These are phyloP conservation scores for Ilyonectria destructans DNA, from an alignment of 2,329 filamentous ascomycete genomes.

Conservation along the genomic window DNA sequence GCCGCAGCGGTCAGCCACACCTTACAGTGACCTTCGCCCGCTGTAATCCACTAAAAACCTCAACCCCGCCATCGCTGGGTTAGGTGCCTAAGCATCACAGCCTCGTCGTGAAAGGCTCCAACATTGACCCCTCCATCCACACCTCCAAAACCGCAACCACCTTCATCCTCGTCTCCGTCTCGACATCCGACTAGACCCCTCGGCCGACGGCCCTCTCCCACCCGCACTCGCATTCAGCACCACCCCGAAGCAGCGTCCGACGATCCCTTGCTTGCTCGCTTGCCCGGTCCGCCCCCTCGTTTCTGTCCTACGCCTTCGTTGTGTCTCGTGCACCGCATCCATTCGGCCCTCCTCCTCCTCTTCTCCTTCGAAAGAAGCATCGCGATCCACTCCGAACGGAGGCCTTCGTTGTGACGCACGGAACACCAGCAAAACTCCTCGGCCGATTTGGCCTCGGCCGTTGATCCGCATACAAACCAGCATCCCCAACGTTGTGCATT, in stretches of 20 bases:
- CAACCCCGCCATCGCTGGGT: conserved; percentile 12
- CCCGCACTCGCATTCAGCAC: conserved; percentile 1
- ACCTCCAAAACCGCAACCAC: conserved; percentile 26
- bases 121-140: conserved; percentile 47
- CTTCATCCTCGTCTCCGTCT: conserved; percentile 11
- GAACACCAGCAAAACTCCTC: conserved; percentile 5
- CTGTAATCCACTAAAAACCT: background rate
- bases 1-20: conserved; percentile 27
- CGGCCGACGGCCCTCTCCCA: conserved; percentile 13
- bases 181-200: conserved; percentile 10
- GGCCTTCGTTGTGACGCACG: conserved; percentile 16
- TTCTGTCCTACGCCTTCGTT: background rate
- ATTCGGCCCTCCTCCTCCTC: conserved; percentile 8
- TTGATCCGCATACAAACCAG: conserved; percentile 16
- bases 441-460: conserved; percentile 9
- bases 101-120: conserved; percentile 47
- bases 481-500: background rate
- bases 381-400: conserved; percentile 24
- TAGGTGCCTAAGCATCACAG: conserved; percentile 45
- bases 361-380: conserved; percentile 25
- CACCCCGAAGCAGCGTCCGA: conserved; percentile 3
- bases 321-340: conserved; percentile 28
- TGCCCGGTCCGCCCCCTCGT: conserved; percentile 5
- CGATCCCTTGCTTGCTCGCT: conserved; percentile 13
- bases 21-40: conserved; percentile 9